phyloP scores from a whole-genome alignment of 192 early-diverging fungal species.

The Gaertneriomyces semiglobifer region DNA sequence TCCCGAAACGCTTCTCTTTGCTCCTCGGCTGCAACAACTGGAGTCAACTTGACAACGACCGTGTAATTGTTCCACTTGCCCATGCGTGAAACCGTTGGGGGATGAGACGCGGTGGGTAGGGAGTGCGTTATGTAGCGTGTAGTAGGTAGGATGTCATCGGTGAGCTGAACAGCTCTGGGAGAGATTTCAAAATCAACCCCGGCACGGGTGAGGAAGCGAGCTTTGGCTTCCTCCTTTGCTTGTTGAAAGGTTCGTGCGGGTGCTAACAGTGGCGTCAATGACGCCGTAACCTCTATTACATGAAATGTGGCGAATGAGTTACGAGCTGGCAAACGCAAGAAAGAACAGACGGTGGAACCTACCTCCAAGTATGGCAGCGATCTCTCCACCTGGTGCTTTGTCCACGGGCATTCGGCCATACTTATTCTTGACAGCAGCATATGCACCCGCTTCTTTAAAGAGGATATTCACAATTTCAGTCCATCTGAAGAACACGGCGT shows the following conservation, averaged over 20 bases:
- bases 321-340: too few relatives aligned
- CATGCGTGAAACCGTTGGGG: slow-evolving; percentile 14
- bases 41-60: slow-evolving; percentile 32
- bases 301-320: too few relatives aligned
- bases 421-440: slow-evolving; percentile 41
- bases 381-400: too few relatives aligned
- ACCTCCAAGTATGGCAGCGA: too few relatives aligned
- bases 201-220: slow-evolving; percentile 25
- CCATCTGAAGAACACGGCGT: slow-evolving; percentile 50
- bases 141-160: not conserved
- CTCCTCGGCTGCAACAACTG: slow-evolving; percentile 14
- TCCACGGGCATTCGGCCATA: slow-evolving; percentile 35
- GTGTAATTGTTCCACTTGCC: slow-evolving; percentile 36
- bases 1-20: slow-evolving; percentile 1
- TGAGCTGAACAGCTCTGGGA: slow-evolving; percentile 27
- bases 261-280: too few relatives aligned
- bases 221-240: slow-evolving; percentile 39
- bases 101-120: not conserved
- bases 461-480: slow-evolving; percentile 35
- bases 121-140: slow-evolving; percentile 6
- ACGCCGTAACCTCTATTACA: too few relatives aligned
- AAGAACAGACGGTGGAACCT: too few relatives aligned
- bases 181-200: slow-evolving; percentile 40
- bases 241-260: slow-evolving; percentile 24
- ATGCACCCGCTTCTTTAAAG: slow-evolving; percentile 21